A percentile compares a stretch with the other conserved stretches of the same genome.
phyloP scores from a whole-genome alignment of 495 filamentous ascomycete species.

The Aspergillus leporis region DNA sequence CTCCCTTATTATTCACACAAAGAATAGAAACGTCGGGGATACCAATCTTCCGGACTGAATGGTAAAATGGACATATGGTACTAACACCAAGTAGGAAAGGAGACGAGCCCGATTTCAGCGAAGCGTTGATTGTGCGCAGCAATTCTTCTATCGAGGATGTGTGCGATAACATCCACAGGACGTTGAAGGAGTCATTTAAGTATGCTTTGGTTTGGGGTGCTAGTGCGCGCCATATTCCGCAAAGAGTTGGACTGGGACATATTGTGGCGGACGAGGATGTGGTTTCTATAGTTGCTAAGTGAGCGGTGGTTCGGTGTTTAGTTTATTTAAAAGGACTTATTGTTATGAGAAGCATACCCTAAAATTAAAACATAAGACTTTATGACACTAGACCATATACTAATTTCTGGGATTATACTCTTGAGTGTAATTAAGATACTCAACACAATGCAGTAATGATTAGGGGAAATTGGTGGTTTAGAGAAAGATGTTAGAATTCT shows the following conservation, averaged over 20 bases:
- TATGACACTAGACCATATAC: background rate
- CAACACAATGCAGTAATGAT: background rate
- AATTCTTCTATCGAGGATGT: slow-evolving; percentile 94
- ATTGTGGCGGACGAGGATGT: slow-evolving; percentile 93
- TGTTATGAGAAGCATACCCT: slow-evolving; percentile 5
- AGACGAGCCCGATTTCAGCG: slow-evolving; percentile 83
- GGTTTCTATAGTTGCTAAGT: slow-evolving; percentile 78
- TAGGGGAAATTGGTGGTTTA: background rate
- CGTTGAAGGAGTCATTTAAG: slow-evolving; percentile 97
- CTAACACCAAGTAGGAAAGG: slow-evolving; percentile 62
- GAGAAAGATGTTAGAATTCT: background rate
- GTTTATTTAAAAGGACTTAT: no score
- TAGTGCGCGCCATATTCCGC: slow-evolving; percentile 91
- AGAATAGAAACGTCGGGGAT: no score
- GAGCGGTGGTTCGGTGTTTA: slow-evolving; percentile 18
- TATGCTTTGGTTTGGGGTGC: slow-evolving; percentile 98
- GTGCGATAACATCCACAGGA: slow-evolving; percentile 92
- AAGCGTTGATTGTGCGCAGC: slow-evolving; percentile 89
- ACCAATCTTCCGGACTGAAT: background rate
- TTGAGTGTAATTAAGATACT: background rate
- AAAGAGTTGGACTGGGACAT: slow-evolving; percentile 88
- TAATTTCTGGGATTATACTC: background rate
- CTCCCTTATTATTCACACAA: no score
- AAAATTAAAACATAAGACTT: slow-evolving; percentile 13
- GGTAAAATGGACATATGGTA: background rate